A percentile compares a stretch with the other conserved stretches of the same genome.
Evolutionary conservation across 257 asterid genomes (phyloP).

Genomic region (Nicotiana benthamiana): DNA sequence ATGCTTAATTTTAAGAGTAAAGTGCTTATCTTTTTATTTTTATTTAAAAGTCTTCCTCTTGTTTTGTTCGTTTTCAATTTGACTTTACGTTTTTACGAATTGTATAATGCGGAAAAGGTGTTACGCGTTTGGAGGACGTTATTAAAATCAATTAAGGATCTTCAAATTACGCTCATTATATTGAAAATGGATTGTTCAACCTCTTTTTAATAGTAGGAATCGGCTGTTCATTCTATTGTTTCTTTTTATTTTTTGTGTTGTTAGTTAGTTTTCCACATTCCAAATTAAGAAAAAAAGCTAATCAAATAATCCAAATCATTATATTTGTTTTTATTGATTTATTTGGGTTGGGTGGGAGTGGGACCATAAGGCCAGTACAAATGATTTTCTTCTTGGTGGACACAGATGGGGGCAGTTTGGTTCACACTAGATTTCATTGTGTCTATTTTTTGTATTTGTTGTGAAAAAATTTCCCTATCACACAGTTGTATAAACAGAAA

Average conservation of each 20-base stretch:
- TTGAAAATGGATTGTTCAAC: background rate
- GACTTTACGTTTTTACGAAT: too few relatives aligned
- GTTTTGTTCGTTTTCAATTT: too few relatives aligned
- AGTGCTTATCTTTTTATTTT: too few relatives aligned
- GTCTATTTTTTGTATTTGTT: background rate
- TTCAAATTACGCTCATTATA: background rate
- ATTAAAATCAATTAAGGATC: background rate
- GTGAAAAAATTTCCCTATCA: background rate
- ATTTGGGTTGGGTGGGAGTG: conserved; percentile 12
- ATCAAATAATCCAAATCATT: conserved; percentile 5
- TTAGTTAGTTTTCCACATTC: background rate
- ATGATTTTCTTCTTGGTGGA: background rate
- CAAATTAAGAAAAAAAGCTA: background rate
- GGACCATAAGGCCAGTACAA: conserved; percentile 11
- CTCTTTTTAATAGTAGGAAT: background rate
- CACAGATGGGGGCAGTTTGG: background rate
- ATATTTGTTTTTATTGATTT: background rate
- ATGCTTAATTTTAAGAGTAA: too few relatives aligned
- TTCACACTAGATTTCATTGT: background rate
- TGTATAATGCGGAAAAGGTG: too few relatives aligned
- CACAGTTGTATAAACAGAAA: too few relatives aligned
- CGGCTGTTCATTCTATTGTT: background rate
- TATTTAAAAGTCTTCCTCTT: too few relatives aligned
- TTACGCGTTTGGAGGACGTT: background rate
- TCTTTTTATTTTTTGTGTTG: background rate